Evolutionary conservation across 1,139 yeast genomes (phyloP), one percentile per base, ranked within the genome.

Genomic region (Kurtzmaniella quercitrusa): DNA sequence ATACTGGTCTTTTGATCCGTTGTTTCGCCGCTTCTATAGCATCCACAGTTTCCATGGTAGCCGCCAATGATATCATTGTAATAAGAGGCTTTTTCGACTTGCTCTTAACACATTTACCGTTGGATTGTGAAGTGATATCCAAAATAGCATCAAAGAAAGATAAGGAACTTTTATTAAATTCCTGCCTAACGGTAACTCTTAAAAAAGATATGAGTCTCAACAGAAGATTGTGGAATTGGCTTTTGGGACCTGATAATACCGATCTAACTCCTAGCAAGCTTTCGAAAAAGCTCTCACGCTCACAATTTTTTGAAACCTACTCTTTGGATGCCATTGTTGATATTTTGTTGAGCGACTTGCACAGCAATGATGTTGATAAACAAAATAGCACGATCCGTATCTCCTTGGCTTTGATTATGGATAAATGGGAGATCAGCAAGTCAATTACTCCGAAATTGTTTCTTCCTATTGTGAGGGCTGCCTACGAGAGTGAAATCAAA

Each of bases 181-280:
- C 83, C 6, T 86, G 93, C 28, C 75, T 88, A 38, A 63, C 71
- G 11, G 80, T 91, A 0, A 84, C 94, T 1, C 66, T 89, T 41
- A 78, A 84, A 37, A 83, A 83, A 52, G 99, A 93, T 60, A 88
- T 93, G 96, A 88, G 97, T 16, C 72, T 93, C 48, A 94, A 93
- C 58, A 73, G 98, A 60, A 75, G 99, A 51, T 70, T 93, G 22
- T 91, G 98, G 96, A 82, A 76, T 50, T 91, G 96, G 94, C 66
- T 93, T 8, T 63, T 91, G 38, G 98, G 98, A 0, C 94, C 96
- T 2, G 79, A 73, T 18, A 43, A 45, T 8, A 64, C 55, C 4
- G 38, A 40, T n/a, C 20, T 42, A 2, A 38, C 28, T n/a, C 35
- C 42, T 11, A 9, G 30, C 4, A 41, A 47, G 12, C 22, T 33